Evolutionary conservation across 2,329 filamentous ascomycete species (phyloP).

Genomic region (Fusarium udum): DNA sequence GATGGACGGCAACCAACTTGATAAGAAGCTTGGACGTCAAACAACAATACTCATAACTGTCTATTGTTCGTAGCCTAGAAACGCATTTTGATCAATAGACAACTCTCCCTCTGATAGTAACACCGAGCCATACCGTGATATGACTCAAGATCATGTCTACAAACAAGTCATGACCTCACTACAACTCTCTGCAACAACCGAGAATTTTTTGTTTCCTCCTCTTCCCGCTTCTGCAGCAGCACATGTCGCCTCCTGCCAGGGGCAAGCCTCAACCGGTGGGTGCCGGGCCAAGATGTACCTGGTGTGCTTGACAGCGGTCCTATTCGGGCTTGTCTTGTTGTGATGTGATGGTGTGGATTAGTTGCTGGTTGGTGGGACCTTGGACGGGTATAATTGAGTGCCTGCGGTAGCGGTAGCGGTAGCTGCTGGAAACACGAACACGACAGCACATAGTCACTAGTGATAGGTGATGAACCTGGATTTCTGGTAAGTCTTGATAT

Average conservation of each 20-base stretch:
- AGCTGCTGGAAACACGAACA: conserved; percentile 37
- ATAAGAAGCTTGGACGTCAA: conserved; percentile 18
- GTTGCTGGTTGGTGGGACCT: conserved; percentile 35
- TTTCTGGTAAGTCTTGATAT: neutral
- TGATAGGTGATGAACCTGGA: neutral
- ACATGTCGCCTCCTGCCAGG: conserved; percentile 23
- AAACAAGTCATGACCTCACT: conserved; percentile 8
- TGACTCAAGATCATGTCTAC: conserved; percentile 17
- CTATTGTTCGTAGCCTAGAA: neutral
- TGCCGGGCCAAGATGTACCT: conserved; percentile 22
- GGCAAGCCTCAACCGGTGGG: conserved; percentile 30
- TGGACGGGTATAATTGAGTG: conserved; percentile 31
- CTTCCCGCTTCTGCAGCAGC: conserved; percentile 21
- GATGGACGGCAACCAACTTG: conserved; percentile 10
- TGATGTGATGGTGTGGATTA: conserved; percentile 25
- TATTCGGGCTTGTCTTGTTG: conserved; percentile 30
- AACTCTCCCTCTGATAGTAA: neutral
- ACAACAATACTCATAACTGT: neutral
- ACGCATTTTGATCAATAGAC: neutral
- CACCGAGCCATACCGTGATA: conserved; percentile 4
- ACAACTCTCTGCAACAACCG: neutral
- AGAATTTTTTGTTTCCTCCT: conserved; percentile 4
- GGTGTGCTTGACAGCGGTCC: conserved; percentile 24
- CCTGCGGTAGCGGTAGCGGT: neutral
- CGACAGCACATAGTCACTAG: conserved; percentile 20